These are phyloP conservation scores for Cryptococcus sp. DNA, from an alignment of 1,284 basidiomycete species.

Conservation along the genomic window DNA sequence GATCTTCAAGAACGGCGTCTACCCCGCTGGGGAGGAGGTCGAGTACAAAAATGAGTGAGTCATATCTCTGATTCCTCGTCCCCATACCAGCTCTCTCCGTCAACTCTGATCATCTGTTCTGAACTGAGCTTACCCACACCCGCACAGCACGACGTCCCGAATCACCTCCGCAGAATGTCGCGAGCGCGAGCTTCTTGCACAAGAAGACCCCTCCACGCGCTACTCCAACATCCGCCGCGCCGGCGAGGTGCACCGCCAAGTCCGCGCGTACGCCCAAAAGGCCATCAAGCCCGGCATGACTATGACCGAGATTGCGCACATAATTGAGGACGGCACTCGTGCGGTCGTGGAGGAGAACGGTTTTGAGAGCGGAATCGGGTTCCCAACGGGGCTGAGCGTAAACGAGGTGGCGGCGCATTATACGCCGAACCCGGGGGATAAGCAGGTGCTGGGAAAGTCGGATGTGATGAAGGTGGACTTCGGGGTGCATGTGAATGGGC, in stretches of 20 bases:
- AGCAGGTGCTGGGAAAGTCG: slow-evolving; percentile 69
- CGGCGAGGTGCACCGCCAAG: slow-evolving; percentile 94
- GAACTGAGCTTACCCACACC: background rate
- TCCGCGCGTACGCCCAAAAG: slow-evolving; percentile 74
- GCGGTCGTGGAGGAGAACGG: slow-evolving; percentile 89
- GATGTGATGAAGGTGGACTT: slow-evolving; percentile 98
- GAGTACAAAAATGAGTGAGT: slow-evolving; percentile 81
- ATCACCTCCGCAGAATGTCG: slow-evolving; percentile 88
- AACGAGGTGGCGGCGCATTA: slow-evolving; percentile 98
- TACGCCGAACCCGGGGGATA: slow-evolving; percentile 94
- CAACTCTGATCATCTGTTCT: background rate
- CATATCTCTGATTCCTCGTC: background rate
- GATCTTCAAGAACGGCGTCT: slow-evolving; percentile 79
- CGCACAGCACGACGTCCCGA: slow-evolving; percentile 71
- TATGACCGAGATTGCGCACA: slow-evolving; percentile 90
- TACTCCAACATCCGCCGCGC: slow-evolving; percentile 88
- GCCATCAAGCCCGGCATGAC: slow-evolving; percentile 89
- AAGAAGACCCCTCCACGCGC: slow-evolving; percentile 73
- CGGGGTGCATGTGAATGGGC: slow-evolving; percentile 92
- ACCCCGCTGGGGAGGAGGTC: slow-evolving; percentile 87
- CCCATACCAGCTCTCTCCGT: no score
- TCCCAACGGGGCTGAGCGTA: slow-evolving; percentile 93
- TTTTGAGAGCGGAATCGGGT: slow-evolving; percentile 74
- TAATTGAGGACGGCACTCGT: slow-evolving; percentile 87
- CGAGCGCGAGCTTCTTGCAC: slow-evolving; percentile 70